These are phyloP conservation scores for Hymenoscyphus fructigenus DNA, from an alignment of 2,329 filamentous ascomycete species.

Conservation along the genomic window DNA sequence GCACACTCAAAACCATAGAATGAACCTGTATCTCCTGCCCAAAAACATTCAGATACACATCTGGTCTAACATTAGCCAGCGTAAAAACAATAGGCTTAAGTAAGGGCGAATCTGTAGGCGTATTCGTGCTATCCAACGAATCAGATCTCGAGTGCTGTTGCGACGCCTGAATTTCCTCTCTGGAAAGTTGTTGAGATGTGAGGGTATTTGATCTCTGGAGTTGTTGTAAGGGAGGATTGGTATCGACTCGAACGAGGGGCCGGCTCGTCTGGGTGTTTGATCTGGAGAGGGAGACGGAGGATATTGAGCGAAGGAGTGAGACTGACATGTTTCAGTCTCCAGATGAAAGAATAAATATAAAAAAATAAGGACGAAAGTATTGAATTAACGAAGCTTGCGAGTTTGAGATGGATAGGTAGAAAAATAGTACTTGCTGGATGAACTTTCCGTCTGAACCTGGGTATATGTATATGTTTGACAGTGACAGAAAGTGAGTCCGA, in stretches of 20 bases:
- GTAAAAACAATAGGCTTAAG: background rate
- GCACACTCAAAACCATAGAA: background rate
- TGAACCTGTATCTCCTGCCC: background rate
- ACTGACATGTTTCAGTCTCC: too few species aligned
- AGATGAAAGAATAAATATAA: too few species aligned
- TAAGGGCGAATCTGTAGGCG: background rate
- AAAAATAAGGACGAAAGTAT: too few species aligned
- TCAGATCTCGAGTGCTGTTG: background rate
- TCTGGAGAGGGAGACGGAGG: too few species aligned
- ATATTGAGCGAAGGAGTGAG: too few species aligned
- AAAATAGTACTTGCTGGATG: too few species aligned
- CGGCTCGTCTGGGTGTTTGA: background rate
- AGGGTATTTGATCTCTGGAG: background rate
- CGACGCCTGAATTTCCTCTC: background rate
- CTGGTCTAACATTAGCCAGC: background rate
- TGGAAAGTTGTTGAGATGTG: background rate
- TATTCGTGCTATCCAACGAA: background rate
- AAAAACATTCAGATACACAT: background rate
- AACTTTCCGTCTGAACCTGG: too few species aligned
- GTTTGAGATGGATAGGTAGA: too few species aligned
- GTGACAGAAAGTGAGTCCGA: too few species aligned
- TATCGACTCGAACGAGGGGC: background rate
- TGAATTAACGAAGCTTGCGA: too few species aligned
- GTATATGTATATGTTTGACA: too few species aligned
- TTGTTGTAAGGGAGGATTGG: background rate